Percentiles rank a stretch among this genome's conserved stretches.
These are phyloP conservation scores for Eutypella sp. DNA, from an alignment of 2,329 filamentous ascomycete species.

Conservation along the genomic window DNA sequence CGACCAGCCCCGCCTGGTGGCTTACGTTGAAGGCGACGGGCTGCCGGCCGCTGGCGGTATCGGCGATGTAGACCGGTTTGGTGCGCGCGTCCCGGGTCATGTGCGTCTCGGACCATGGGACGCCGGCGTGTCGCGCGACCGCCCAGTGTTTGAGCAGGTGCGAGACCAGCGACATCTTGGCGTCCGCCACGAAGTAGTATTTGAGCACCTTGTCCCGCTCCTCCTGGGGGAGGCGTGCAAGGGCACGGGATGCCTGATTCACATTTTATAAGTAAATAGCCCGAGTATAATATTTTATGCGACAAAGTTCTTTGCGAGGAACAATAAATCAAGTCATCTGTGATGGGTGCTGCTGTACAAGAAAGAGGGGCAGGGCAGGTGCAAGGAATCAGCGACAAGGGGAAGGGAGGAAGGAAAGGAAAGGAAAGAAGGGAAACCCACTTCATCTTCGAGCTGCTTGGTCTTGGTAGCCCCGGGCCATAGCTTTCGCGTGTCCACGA, in stretches of 20 bases:
- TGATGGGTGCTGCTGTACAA: too few relatives aligned
- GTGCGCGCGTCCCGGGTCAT: conserved; percentile 51
- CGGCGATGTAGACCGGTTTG: conserved; percentile 50
- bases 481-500: conserved; percentile 54
- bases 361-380: background rate
- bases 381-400: conserved; percentile 1
- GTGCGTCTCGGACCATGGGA: conserved; percentile 56
- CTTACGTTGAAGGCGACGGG: conserved; percentile 68
- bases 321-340: too few relatives aligned
- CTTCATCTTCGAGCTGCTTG: conserved; percentile 40
- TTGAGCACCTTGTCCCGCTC: conserved; percentile 55
- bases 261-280: background rate
- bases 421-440: too few relatives aligned
- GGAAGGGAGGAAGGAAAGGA: background rate
- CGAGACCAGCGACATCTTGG: conserved; percentile 69
- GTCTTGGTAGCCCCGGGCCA: conserved; percentile 51
- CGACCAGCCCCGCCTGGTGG: conserved; percentile 72
- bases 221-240: conserved; percentile 46
- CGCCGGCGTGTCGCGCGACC: conserved; percentile 51
- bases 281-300: too few relatives aligned
- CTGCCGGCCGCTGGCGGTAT: conserved; percentile 39
- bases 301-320: too few relatives aligned
- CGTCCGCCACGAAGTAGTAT: conserved; percentile 65
- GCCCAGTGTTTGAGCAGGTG: conserved; percentile 69
- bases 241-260: conserved; percentile 48